These are phyloP conservation scores for Pichia cabralensis DNA, from an alignment of 805 yeast genomes.

Conservation along the genomic window DNA sequence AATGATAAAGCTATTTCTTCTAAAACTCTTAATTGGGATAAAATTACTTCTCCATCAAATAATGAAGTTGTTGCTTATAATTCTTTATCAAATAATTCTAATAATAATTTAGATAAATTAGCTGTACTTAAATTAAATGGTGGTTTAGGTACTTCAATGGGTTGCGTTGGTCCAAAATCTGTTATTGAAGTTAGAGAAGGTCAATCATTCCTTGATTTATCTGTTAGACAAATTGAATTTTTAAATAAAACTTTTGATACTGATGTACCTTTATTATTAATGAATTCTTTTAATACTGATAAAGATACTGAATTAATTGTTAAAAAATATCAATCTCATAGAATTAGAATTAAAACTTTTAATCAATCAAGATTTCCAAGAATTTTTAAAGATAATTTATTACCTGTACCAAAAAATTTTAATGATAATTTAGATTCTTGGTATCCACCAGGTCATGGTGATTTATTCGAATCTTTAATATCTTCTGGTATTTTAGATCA, in stretches of 20 bases:
- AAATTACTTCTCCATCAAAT: slow-evolving; percentile 81
- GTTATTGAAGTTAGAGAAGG: slow-evolving; percentile 99
- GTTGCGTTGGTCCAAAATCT: slow-evolving; percentile 98
- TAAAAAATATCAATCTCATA: slow-evolving; percentile 93
- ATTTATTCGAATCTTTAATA: slow-evolving; percentile 81
- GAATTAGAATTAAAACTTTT: slow-evolving; percentile 89
- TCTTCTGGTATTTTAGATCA: slow-evolving; percentile 89
- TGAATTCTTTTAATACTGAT: slow-evolving; percentile 98
- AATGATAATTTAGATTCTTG: slow-evolving; percentile 76
- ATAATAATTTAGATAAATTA: slow-evolving; percentile 56
- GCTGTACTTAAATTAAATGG: slow-evolving; percentile 96
- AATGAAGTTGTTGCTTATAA: slow-evolving; percentile 83
- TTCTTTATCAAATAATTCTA: slow-evolving; percentile 33
- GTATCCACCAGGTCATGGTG: slow-evolving; percentile 99
- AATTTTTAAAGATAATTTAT: slow-evolving; percentile 86
- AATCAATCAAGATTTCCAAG: slow-evolving; percentile 98
- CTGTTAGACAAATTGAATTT: slow-evolving; percentile 95
- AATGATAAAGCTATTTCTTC: slow-evolving; percentile 82
- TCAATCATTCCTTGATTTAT: slow-evolving; percentile 87
- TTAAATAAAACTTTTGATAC: slow-evolving; percentile 83
- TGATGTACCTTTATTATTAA: slow-evolving; percentile 90
- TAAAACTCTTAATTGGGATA: slow-evolving; percentile 84
- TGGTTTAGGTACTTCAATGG: slow-evolving; percentile 99
- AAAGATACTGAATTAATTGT: slow-evolving; percentile 90
- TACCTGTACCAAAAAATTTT: slow-evolving; percentile 79